phyloP scores from a whole-genome alignment of 441 rosid genomes.

The Syzygium malaccense region DNA sequence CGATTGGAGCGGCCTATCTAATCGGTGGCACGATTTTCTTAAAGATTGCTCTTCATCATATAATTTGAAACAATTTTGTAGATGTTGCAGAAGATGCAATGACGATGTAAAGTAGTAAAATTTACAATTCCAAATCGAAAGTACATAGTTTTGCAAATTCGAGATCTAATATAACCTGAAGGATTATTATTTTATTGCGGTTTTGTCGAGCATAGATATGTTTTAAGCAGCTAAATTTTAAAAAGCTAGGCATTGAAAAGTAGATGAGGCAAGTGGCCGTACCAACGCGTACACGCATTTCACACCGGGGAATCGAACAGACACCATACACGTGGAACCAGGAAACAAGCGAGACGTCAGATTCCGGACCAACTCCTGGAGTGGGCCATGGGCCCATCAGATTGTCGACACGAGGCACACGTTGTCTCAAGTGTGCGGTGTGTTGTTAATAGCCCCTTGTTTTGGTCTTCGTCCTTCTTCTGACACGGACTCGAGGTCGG shows the following conservation, averaged over 20 bases:
- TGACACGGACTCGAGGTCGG: not conserved
- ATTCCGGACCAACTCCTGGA: not conserved
- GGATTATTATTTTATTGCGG: not conserved
- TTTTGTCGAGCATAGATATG: not conserved
- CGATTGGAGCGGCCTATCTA: accelerated
- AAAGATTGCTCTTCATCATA: not conserved
- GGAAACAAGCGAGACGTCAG: not conserved
- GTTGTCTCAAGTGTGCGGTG: not conserved
- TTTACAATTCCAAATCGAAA: not conserved
- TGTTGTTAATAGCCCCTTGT: not conserved
- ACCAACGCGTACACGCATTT: not conserved
- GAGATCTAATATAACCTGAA: not conserved
- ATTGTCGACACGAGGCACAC: not conserved
- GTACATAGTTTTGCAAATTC: not conserved
- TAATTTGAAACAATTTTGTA: not conserved
- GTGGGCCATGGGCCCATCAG: not conserved
- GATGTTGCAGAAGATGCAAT: not conserved
- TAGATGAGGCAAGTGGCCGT: not conserved
- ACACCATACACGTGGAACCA: not conserved
- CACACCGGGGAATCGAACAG: not conserved
- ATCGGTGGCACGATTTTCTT: not conserved
- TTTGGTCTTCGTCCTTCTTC: not conserved
- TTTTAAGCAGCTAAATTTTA: not conserved
- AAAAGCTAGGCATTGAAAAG: not conserved
- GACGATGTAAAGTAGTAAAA: not conserved